Evolutionary conservation across 345 rosid species (phyloP).

Genomic region (Lepidium didymum): DNA sequence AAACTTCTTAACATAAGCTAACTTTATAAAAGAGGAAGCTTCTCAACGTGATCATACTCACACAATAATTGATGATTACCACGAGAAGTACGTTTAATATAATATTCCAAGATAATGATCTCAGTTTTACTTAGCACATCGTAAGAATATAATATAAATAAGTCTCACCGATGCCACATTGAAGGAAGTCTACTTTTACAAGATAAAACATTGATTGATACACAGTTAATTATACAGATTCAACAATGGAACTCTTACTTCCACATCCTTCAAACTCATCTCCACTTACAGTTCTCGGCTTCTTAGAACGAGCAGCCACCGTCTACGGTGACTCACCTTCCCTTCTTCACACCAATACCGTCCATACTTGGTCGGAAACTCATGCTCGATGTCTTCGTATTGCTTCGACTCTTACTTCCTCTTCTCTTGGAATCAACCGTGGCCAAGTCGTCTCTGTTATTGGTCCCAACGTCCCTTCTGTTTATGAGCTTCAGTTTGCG

Average conservation of each 20-base stretch:
- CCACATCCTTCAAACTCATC: constrained; percentile 41
- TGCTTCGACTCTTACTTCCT: constrained; percentile 47
- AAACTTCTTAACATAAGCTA: too few relatives aligned
- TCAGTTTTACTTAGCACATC: background rate
- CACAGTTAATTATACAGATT: background rate
- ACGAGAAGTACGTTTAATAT: background rate
- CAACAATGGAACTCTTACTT: constrained; percentile 32
- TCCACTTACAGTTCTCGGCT: constrained; percentile 46
- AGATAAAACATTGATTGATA: background rate
- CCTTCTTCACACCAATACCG: constrained; percentile 33
- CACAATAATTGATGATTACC: background rate
- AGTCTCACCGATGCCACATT: background rate
- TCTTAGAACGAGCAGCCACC: constrained; percentile 49
- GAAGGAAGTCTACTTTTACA: background rate
- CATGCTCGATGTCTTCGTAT: constrained; percentile 56
- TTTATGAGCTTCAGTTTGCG: constrained; percentile 64
- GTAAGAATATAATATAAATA: background rate
- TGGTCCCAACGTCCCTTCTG: constrained; percentile 48
- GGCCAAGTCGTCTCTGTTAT: constrained; percentile 52
- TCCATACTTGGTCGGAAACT: constrained; percentile 49
- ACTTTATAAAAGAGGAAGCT: background rate
- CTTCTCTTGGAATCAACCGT: constrained; percentile 34
- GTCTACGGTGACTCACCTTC: constrained; percentile 48
- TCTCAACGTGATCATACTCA: background rate
- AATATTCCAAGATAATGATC: background rate